Percentiles rank a stretch among this genome's conserved stretches.
Conservation (phyloP, 345 rosid species). For the Nephelium lappaceum region DNA sequence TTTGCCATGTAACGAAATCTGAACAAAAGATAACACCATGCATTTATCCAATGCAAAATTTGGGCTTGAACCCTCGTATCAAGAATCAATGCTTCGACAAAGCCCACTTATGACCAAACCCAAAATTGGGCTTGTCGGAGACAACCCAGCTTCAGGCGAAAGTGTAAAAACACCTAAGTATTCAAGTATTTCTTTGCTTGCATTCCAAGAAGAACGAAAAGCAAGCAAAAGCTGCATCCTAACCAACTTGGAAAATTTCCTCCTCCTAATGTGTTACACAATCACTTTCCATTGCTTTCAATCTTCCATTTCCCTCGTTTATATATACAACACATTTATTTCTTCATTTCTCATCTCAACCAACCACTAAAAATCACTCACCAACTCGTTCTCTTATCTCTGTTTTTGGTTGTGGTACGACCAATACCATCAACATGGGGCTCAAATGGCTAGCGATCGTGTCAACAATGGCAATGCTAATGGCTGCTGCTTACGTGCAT, state of each 20-base stretch:
- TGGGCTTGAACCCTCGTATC: no score
- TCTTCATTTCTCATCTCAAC: background rate
- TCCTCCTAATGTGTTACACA: slow-evolving; percentile 48
- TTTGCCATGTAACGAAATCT: no score
- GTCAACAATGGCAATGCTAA: slow-evolving; percentile 20
- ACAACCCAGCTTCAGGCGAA: background rate
- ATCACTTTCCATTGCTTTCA: slow-evolving; percentile 45
- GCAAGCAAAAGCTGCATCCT: slow-evolving; percentile 45
- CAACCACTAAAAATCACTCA: background rate
- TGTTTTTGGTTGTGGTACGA: background rate
- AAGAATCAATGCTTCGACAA: no score
- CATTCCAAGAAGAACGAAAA: slow-evolving; percentile 50
- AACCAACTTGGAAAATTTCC: slow-evolving; percentile 46
- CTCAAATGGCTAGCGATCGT: slow-evolving; percentile 28
- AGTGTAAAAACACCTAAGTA: background rate
- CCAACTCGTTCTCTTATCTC: background rate
- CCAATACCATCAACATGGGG: slow-evolving; percentile 34
- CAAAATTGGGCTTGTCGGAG: background rate
- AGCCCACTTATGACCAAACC: background rate
- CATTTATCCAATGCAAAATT: no score
- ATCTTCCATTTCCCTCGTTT: slow-evolving; percentile 9
- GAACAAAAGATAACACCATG: no score
- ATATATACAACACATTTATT: slow-evolving; percentile 11
- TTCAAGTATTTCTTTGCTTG: slow-evolving; percentile 41
- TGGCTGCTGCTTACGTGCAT: slow-evolving; percentile 22